phyloP scores from a whole-genome alignment of 176 grass and related monocot genomes.

The Carex pumila region DNA sequence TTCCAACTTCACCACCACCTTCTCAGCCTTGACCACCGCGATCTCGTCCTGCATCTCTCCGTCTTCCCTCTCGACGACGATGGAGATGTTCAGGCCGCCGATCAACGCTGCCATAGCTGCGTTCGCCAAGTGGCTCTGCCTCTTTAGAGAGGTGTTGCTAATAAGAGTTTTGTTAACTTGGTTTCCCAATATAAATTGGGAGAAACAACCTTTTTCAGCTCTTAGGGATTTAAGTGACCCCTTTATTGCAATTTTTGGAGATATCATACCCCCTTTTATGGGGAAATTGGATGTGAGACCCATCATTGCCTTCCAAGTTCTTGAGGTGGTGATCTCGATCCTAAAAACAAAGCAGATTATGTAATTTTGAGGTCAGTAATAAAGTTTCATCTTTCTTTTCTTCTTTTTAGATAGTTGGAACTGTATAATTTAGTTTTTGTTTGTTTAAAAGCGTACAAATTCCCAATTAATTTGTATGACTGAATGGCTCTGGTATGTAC shows the following conservation, averaged over 20 bases:
- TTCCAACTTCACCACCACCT: constrained; percentile 32
- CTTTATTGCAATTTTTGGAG: constrained; percentile 78
- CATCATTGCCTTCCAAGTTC: constrained; percentile 75
- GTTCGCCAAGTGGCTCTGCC: constrained; percentile 77
- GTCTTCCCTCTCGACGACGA: constrained; percentile 38
- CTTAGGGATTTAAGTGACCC: constrained; percentile 83
- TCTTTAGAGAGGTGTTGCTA: constrained; percentile 81
- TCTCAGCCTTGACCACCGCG: constrained; percentile 31
- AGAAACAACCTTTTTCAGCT: constrained; percentile 83
- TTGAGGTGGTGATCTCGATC: constrained; percentile 79
- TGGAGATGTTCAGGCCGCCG: constrained; percentile 56
- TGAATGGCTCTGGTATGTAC: no score
- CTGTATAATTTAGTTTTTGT: neutral
- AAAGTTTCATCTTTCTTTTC: neutral
- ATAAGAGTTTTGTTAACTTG: constrained; percentile 83
- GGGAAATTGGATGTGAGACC: constrained; percentile 87
- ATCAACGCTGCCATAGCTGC: constrained; percentile 66
- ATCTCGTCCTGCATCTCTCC: constrained; percentile 24
- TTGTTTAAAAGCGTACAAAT: neutral
- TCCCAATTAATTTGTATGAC: neutral
- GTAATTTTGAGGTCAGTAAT: constrained; percentile 32
- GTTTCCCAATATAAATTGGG: constrained; percentile 98
- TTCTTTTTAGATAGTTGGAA: neutral
- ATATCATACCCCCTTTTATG: constrained; percentile 85
- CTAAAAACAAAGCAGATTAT: constrained; percentile 70